These are phyloP conservation scores for Hippophae rhamnoides DNA, from an alignment of 306 rosid genomes.

Conservation along the genomic window DNA sequence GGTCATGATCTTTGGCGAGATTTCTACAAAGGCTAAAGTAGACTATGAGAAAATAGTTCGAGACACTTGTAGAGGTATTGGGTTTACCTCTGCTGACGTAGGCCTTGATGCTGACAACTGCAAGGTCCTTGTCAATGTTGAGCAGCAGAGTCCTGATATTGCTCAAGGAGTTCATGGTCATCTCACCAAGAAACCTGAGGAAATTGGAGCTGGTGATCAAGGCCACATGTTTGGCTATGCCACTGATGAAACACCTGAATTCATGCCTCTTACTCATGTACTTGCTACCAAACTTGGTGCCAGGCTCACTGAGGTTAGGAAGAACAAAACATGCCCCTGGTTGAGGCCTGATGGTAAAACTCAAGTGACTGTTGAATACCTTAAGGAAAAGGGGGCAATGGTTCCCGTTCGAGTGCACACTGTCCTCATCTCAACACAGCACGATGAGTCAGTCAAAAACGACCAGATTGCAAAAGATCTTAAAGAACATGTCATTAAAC, in stretches of 20 bases:
- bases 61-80: slow-evolving; percentile 67
- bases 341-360: slow-evolving; percentile 81
- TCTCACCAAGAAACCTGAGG: slow-evolving; percentile 64
- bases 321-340: slow-evolving; percentile 66
- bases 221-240: slow-evolving; percentile 90
- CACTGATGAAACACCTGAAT: slow-evolving; percentile 63
- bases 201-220: slow-evolving; percentile 78
- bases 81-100: slow-evolving; percentile 56
- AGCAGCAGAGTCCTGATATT: slow-evolving; percentile 75
- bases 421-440: slow-evolving; percentile 71
- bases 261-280: slow-evolving; percentile 75
- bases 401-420: slow-evolving; percentile 72
- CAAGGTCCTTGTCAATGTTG: slow-evolving; percentile 72
- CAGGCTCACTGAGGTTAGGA: slow-evolving; percentile 67
- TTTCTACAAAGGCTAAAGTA: slow-evolving; percentile 66
- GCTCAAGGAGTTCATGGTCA: slow-evolving; percentile 81
- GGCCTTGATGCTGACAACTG: slow-evolving; percentile 77
- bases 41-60: slow-evolving; percentile 74
- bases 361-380: slow-evolving; percentile 76
- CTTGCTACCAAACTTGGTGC: slow-evolving; percentile 78
- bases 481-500: slow-evolving; percentile 70
- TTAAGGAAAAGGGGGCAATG: slow-evolving; percentile 70
- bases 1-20: slow-evolving; percentile 88
- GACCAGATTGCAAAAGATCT: slow-evolving; percentile 54
- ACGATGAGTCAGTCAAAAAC: slow-evolving; percentile 54